Evolutionary conservation across 805 yeast species (phyloP).

Genomic region (Wickerhamiella australiensis): DNA sequence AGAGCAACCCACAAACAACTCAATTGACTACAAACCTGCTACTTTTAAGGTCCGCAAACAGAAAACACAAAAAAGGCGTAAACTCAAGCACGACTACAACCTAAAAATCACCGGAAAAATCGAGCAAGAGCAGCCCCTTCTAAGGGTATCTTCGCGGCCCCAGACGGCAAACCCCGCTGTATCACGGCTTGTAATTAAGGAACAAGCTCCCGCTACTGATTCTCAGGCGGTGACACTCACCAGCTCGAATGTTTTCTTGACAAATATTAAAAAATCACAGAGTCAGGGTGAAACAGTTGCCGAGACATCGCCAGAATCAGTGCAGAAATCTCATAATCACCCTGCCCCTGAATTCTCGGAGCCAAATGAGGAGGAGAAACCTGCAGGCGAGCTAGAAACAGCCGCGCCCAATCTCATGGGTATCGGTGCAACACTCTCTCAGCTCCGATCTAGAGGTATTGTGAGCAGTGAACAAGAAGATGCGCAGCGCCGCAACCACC

Average conservation of each 20-base stretch:
- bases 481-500: not conserved
- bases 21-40: not conserved
- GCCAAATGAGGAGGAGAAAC: not conserved
- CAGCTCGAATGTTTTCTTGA: not conserved
- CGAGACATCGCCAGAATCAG: not conserved
- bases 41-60: conserved; percentile 1
- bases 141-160: not conserved
- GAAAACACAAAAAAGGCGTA: not conserved
- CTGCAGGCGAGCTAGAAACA: not conserved
- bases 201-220: not conserved
- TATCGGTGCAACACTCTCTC: not conserved
- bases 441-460: not conserved
- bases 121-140: not conserved
- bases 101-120: not conserved
- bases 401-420: not conserved
- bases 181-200: not conserved
- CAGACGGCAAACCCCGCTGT: not conserved
- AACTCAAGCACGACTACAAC: not conserved
- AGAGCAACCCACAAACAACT: too few species aligned
- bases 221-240: not conserved
- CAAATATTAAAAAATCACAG: not conserved
- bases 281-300: not conserved
- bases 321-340: not conserved
- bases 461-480: not conserved
- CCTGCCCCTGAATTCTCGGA: not conserved